Conservation (phyloP, 1,284 basidiomycete genomes). For the Trametes hirsuta region DNA sequence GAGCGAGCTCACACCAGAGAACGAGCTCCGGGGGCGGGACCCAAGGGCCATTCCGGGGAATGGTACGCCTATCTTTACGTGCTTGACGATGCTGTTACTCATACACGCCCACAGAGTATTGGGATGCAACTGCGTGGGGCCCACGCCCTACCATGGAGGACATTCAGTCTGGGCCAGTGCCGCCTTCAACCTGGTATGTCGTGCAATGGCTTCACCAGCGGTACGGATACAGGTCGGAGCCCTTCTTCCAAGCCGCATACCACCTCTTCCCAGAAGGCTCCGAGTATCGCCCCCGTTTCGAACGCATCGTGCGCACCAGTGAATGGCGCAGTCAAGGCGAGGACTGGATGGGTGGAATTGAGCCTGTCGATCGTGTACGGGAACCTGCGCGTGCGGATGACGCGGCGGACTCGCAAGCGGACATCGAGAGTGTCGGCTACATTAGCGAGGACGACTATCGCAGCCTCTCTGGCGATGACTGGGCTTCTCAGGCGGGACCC, state of each 20-base stretch:
- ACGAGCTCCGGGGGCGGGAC: constrained; percentile 4
- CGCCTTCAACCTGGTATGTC: not conserved
- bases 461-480: not conserved
- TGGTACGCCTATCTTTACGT: not conserved
- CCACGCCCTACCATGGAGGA: constrained; percentile 3
- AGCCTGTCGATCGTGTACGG: constrained; percentile 10
- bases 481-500: not conserved
- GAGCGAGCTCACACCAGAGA: not conserved
- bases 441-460: not conserved
- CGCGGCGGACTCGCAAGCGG: constrained; percentile 16
- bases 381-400: constrained; percentile 17
- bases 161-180: not conserved
- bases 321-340: constrained; percentile 15
- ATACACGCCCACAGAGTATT: not conserved
- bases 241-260: constrained; percentile 4
- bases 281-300: constrained; percentile 4
- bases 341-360: constrained; percentile 22
- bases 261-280: constrained; percentile 5
- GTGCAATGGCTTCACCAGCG: not conserved
- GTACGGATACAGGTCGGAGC: constrained; percentile 1
- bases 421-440: constrained; percentile 12
- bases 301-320: constrained; percentile 7
- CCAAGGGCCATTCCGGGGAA: constrained; percentile 1
- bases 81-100: not conserved
- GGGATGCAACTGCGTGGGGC: not conserved